Base-by-base conservation (phyloP, 23 red algal genomes). In the Agarophyton chilense region DNA sequence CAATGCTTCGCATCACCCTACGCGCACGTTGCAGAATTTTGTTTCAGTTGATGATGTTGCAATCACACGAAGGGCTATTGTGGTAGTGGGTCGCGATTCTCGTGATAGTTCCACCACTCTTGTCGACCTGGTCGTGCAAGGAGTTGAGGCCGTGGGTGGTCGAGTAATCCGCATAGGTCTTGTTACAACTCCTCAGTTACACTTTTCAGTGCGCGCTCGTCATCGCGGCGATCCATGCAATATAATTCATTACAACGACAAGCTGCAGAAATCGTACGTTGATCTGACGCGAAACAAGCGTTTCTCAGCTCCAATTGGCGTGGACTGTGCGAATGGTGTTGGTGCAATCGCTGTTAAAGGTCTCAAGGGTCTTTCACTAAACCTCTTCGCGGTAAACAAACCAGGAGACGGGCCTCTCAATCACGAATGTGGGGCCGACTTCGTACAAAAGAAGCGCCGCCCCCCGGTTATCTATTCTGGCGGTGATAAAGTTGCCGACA, bases 301-400 rank as follows among this genome's bases (percentile, higher is more conserved):
- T 14, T 55, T 78, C 34, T 33, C 58, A 1, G 21, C 38, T 26
- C 57, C 78, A 19, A 26, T 96, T 55, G 78, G 76, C 21, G 78
- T 99, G n/a, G 97, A 99, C 67, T 96, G 97, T 43, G 97, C 97
- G 14, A 94, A 96, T 65, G 97, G 97, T 2, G 94, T 94, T 13
- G 97, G 97, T 10, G 77, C 89, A 39, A 43, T 34, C 11, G 58
- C 87, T 40, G 44, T 79, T 9, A 58, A 80, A 33, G 18, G 21
- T 19, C 22, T 98, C 35, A 62, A 64, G 16, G 28, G 18, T 26
- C 61, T 51, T 8, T 26, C 64, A 24, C 63, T 52, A 41, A 41
- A 46, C 40, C 21, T 98, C 51, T 45, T 60, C 18, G 39, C 63
- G 1, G 57, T 93, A 39, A 98, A 98, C 63, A 40, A 65, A 16